phyloP scores from a whole-genome alignment of 345 rosid species.

The Gynandropsis gynandra region DNA sequence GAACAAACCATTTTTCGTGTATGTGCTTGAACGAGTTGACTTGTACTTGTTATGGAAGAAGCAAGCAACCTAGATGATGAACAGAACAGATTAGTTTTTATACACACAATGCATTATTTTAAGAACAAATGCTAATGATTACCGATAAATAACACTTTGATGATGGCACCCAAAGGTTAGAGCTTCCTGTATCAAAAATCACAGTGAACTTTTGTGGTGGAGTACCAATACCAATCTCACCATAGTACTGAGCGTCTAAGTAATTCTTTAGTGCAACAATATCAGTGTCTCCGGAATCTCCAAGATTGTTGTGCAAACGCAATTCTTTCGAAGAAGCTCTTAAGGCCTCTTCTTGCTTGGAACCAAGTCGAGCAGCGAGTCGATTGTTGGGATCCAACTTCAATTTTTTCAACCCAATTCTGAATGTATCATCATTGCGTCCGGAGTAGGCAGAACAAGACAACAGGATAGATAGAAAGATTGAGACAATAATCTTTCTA shows the following conservation, averaged over 20 bases:
- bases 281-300: slow-evolving; percentile 40
- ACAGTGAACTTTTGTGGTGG: slow-evolving; percentile 92
- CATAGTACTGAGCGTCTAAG: slow-evolving; percentile 90
- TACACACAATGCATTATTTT: slow-evolving; percentile 8
- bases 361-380: slow-evolving; percentile 50
- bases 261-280: slow-evolving; percentile 59
- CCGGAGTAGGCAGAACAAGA: slow-evolving; percentile 31
- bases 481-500: slow-evolving; percentile 25
- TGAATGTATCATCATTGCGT: slow-evolving; percentile 44
- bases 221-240: slow-evolving; percentile 90
- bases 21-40: slow-evolving; percentile 65
- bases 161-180: slow-evolving; percentile 97
- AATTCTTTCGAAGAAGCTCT: slow-evolving; percentile 36
- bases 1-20: slow-evolving; percentile 68
- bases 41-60: slow-evolving; percentile 71
- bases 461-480: slow-evolving; percentile 42
- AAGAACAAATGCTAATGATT: slow-evolving; percentile 25
- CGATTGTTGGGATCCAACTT: slow-evolving; percentile 48
- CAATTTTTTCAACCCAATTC: slow-evolving; percentile 67
- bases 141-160: slow-evolving; percentile 83
- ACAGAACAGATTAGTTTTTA: neutral
- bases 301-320: slow-evolving; percentile 25
- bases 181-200: slow-evolving; percentile 91
- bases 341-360: slow-evolving; percentile 36
- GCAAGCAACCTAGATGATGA: slow-evolving; percentile 60